Percentiles rank a stretch among this genome's conserved stretches.
Conservation (phyloP, 2,329 filamentous ascomycete genomes). For the Fusarium metavorans region DNA sequence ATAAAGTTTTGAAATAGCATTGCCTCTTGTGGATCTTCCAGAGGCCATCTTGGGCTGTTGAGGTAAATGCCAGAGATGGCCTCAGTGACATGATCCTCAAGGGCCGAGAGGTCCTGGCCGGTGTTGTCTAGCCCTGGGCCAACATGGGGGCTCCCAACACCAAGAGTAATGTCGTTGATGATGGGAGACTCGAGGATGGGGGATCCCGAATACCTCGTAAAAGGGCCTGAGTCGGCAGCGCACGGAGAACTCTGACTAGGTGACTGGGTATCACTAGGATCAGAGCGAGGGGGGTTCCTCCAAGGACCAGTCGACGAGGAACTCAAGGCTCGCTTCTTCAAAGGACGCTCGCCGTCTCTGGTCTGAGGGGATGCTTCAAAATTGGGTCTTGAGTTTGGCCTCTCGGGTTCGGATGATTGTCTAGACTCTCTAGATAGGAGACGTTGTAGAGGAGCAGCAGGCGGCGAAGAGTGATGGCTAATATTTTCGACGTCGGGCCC, state of each 20-base stretch:
- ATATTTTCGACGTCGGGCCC: slow-evolving; percentile 4
- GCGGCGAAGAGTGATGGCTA: slow-evolving; percentile 26
- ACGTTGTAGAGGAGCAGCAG: slow-evolving; percentile 2
- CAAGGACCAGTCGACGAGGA: slow-evolving; percentile 30
- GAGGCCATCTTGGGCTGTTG: slow-evolving; percentile 36
- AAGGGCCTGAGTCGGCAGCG: slow-evolving; percentile 1
- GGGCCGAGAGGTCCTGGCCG: slow-evolving; percentile 5
- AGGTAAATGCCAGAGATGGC: slow-evolving; percentile 41
- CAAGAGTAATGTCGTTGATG: slow-evolving; percentile 9
- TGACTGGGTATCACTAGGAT: slow-evolving; percentile 21
- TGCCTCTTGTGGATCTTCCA: slow-evolving; percentile 42
- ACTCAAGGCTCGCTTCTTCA: slow-evolving; percentile 39
- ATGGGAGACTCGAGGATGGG: slow-evolving; percentile 16
- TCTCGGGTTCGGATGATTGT: slow-evolving; percentile 6
- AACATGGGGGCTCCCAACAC: slow-evolving; percentile 10
- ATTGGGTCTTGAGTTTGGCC: neutral
- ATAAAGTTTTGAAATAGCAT: slow-evolving; percentile 46
- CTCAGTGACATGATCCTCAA: slow-evolving; percentile 29
- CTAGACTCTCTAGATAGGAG: slow-evolving; percentile 7
- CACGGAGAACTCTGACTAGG: slow-evolving; percentile 28
- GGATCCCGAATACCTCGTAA: slow-evolving; percentile 18
- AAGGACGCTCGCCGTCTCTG: slow-evolving; percentile 21
- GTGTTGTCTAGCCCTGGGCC: slow-evolving; percentile 22
- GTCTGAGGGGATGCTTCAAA: neutral
- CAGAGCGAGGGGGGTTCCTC: slow-evolving; percentile 23